Evolutionary conservation across 768 basidiomycete species (phyloP).

Genomic region (Lactarius quietus): DNA sequence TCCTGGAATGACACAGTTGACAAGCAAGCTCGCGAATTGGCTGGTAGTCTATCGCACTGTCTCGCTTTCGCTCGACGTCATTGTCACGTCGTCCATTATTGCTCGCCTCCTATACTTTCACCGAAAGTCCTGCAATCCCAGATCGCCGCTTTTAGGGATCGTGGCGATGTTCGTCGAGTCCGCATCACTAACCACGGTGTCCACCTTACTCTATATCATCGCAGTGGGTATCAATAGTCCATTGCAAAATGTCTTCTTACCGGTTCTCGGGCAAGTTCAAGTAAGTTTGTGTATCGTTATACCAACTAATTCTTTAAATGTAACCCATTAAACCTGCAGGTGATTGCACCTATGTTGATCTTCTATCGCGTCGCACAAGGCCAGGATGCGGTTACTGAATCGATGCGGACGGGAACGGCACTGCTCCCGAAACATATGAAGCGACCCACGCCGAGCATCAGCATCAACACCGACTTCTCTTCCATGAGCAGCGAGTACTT

Average conservation of each 20-base stretch:
- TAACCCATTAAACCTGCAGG: background rate
- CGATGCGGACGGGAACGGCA: background rate
- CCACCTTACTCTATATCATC: conserved; percentile 22
- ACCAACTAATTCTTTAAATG: background rate
- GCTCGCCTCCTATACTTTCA: conserved; percentile 12
- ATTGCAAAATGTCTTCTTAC: conserved; percentile 22
- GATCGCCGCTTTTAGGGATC: conserved; percentile 5
- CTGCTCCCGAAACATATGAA: background rate
- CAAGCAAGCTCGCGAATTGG: conserved; percentile 18
- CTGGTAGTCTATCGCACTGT: conserved; percentile 25
- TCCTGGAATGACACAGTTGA: conserved; percentile 15
- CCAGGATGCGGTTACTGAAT: conserved; percentile 5
- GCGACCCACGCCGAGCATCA: background rate
- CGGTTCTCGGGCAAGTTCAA: conserved; percentile 25
- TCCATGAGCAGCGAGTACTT: background rate
- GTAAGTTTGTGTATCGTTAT: conserved; percentile 1
- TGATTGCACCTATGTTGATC: conserved; percentile 24
- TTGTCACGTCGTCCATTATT: conserved; percentile 21
- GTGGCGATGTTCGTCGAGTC: conserved; percentile 21
- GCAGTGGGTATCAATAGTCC: conserved; percentile 23
- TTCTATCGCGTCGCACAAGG: conserved; percentile 22
- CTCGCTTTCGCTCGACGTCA: conserved; percentile 22
- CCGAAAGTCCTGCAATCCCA: background rate
- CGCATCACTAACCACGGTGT: conserved; percentile 20
- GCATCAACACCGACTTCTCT: background rate